Conservation (phyloP, 2,329 filamentous ascomycete genomes). For the Penicillium sp. region DNA sequence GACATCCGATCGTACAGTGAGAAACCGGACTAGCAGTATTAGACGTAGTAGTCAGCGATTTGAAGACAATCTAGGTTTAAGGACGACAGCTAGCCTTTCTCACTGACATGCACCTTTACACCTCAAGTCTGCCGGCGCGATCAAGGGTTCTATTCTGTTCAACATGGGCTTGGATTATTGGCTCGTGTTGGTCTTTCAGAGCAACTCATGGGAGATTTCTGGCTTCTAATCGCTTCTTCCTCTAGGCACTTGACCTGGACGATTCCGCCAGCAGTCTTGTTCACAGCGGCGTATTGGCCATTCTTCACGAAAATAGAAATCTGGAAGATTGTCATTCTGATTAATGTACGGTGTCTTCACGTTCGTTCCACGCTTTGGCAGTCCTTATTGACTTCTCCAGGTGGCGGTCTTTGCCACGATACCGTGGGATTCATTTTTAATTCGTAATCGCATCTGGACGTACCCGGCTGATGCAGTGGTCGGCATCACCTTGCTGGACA, state of each 20-base stretch:
- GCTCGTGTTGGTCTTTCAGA: not conserved
- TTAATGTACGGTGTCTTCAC: slow-evolving; percentile 44
- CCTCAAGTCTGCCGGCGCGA: not conserved
- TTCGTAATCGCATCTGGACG: slow-evolving; percentile 68
- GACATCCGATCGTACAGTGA: not conserved
- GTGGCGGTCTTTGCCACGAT: slow-evolving; percentile 69
- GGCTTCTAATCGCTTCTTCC: not conserved
- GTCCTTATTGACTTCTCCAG: slow-evolving; percentile 26
- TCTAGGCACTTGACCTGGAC: slow-evolving; percentile 67
- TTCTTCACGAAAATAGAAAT: slow-evolving; percentile 64
- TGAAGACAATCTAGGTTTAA: not conserved
- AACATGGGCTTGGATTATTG: slow-evolving; percentile 1
- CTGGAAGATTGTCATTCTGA: slow-evolving; percentile 63
- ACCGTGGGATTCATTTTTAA: slow-evolving; percentile 77
- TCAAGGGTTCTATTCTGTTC: not conserved
- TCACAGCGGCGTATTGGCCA: slow-evolving; percentile 63
- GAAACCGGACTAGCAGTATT: not conserved
- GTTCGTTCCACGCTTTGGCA: not conserved
- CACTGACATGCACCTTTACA: not conserved
- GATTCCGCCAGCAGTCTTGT: slow-evolving; percentile 61
- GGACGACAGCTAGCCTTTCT: not conserved
- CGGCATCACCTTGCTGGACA: slow-evolving; percentile 63
- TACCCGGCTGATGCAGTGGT: slow-evolving; percentile 68
- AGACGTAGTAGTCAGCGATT: not conserved
- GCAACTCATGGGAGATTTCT: not conserved